Conservation (phyloP, 176 grass and related monocot species). For the Sorghum bicolor region Sorghum_bicolor_NCBIv3 NC_012870.2:62017501-62018000, state of each 20-base stretch:
- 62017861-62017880: conserved; percentile 37
- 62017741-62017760: conserved; percentile 43
- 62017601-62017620: conserved; percentile 25
- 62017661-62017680: conserved; percentile 77
- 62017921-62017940: neutral
- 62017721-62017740: conserved; percentile 59
- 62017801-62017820: conserved; percentile 47
- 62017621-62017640: conserved; percentile 17
- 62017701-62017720: neutral
- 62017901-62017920: conserved; percentile 60
- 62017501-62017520: conserved; percentile 36
- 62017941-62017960: neutral
- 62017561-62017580: neutral
- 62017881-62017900: conserved; percentile 46
- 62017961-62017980: neutral
- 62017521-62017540: conserved; percentile 20
- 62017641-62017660: conserved; percentile 62
- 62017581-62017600: conserved; percentile 12
- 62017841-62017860: conserved; percentile 30
- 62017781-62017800: conserved; percentile 39
- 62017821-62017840: conserved; percentile 12
- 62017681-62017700: conserved; percentile 31
- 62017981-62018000: conserved; percentile 23
- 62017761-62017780: conserved; percentile 45
- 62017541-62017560: conserved; percentile 28